These are phyloP conservation scores for Lachnellula willkommii DNA, from an alignment of 2,329 filamentous ascomycete species.

Conservation along the genomic window DNA sequence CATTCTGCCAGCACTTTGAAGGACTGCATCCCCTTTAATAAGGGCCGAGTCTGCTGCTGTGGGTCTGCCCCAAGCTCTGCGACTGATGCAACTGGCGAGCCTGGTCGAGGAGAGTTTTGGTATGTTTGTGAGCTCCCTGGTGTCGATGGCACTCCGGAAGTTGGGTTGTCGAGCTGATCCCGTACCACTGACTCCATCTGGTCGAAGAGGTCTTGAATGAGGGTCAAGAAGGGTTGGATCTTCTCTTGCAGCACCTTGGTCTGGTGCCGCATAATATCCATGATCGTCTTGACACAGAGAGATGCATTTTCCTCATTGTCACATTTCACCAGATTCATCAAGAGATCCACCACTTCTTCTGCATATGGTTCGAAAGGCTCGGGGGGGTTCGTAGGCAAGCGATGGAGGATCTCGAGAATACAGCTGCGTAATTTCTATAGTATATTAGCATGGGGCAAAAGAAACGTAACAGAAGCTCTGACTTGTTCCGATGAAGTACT, in stretches of 20 bases:
- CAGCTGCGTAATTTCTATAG: conserved; percentile 80
- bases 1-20: conserved; percentile 98
- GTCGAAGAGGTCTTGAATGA: conserved; percentile 95
- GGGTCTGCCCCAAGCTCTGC: conserved; percentile 74
- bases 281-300: conserved; percentile 96
- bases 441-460: conserved; percentile 4
- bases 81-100: conserved; percentile 78
- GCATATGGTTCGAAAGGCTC: conserved; percentile 87
- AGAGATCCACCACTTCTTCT: conserved; percentile 78
- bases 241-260: conserved; percentile 73
- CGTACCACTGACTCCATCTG: conserved; percentile 92
- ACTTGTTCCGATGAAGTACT: conserved; percentile 88
- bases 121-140: conserved; percentile 64
- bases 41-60: conserved; percentile 73
- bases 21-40: conserved; percentile 93
- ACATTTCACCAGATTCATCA: conserved; percentile 80
- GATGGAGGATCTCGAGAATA: conserved; percentile 89
- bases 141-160: conserved; percentile 60
- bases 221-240: conserved; percentile 81
- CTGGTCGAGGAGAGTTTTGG: conserved; percentile 75
- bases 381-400: conserved; percentile 66
- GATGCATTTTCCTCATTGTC: conserved; percentile 99
- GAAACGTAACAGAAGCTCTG: conserved; percentile 27
- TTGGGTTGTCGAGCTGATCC: conserved; percentile 83
- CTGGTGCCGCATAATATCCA: conserved; percentile 93